Conservation (phyloP, 192 early-diverging fungal genomes). For the Coemansia sp. region DNA sequence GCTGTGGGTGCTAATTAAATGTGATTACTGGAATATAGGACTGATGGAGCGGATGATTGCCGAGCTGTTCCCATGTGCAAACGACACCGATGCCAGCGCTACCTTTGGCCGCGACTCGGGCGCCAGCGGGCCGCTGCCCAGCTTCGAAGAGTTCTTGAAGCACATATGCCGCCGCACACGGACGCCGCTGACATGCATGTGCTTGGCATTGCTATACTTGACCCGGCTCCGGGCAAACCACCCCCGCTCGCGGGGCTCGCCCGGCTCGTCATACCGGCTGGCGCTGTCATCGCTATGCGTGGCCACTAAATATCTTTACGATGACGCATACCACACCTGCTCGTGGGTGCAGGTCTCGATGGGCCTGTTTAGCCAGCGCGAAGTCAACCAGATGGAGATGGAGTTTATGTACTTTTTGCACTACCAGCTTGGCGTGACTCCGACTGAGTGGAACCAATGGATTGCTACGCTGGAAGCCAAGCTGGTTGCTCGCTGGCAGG, state of each 20-base stretch:
- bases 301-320: conserved; percentile 68
- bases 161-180: conserved; percentile 56
- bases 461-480: conserved; percentile 56
- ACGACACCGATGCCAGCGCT: conserved; percentile 21
- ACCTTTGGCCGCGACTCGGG: conserved; percentile 8
- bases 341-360: conserved; percentile 65
- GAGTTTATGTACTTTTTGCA: conserved; percentile 59
- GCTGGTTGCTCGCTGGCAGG: conserved; percentile 52
- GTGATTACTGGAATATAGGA: conserved; percentile 16
- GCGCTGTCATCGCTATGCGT: conserved; percentile 65
- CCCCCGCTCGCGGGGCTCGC: conserved; percentile 56
- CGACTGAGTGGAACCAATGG: conserved; percentile 57
- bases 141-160: conserved; percentile 53
- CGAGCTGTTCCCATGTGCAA: conserved; percentile 52
- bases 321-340: conserved; percentile 65
- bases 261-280: conserved; percentile 60
- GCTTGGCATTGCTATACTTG: conserved; percentile 58
- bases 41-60: conserved; percentile 56
- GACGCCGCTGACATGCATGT: conserved; percentile 54
- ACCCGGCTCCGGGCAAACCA: conserved; percentile 56
- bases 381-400: conserved; percentile 67
- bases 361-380: conserved; percentile 56
- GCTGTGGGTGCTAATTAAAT: too few species aligned
- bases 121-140: conserved; percentile 24
- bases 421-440: conserved; percentile 56